Conservation (phyloP, 345 rosid species). For the Noccaea bulbosa region DNA sequence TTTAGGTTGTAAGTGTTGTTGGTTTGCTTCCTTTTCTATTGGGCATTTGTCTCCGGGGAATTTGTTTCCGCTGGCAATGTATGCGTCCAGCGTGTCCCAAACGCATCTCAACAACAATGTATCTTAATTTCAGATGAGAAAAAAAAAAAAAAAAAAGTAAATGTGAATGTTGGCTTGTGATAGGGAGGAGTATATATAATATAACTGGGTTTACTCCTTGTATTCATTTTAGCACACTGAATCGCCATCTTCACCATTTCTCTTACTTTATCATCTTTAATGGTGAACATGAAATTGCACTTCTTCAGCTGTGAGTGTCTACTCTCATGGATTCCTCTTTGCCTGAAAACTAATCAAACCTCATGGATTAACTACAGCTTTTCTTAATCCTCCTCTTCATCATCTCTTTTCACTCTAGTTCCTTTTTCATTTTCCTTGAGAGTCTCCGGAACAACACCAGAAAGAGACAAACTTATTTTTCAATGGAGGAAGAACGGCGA, state of each 20-base stretch:
- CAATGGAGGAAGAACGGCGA: too few species aligned
- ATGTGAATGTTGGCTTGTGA: not conserved
- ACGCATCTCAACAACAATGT: too few species aligned
- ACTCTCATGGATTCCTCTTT: not conserved
- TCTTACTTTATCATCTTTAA: not conserved
- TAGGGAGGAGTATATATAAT: not conserved
- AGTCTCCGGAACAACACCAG: not conserved
- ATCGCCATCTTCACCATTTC: not conserved
- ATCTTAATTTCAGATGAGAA: too few species aligned
- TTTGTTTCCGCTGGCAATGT: too few species aligned
- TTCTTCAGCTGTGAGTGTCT: slow-evolving; percentile 4
- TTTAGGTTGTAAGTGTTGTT: too few species aligned
- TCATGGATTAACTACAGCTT: slow-evolving; percentile 7
- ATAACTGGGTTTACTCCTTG: not conserved
- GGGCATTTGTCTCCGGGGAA: too few species aligned
- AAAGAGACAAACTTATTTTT: slow-evolving; percentile 28
- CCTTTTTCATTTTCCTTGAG: not conserved
- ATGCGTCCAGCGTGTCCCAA: too few species aligned
- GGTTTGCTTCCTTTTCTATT: too few species aligned
- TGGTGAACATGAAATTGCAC: slow-evolving; percentile 11
- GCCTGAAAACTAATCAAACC: not conserved
- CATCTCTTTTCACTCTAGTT: not conserved
- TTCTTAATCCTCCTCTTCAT: not conserved
- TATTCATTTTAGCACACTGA: slow-evolving; percentile 8
- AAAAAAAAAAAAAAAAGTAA: too few species aligned